Percentiles rank a stretch among this genome's conserved stretches.
phyloP scores from a whole-genome alignment of 2,329 filamentous ascomycete genomes.

The Exophiala oligosperma region DNA sequence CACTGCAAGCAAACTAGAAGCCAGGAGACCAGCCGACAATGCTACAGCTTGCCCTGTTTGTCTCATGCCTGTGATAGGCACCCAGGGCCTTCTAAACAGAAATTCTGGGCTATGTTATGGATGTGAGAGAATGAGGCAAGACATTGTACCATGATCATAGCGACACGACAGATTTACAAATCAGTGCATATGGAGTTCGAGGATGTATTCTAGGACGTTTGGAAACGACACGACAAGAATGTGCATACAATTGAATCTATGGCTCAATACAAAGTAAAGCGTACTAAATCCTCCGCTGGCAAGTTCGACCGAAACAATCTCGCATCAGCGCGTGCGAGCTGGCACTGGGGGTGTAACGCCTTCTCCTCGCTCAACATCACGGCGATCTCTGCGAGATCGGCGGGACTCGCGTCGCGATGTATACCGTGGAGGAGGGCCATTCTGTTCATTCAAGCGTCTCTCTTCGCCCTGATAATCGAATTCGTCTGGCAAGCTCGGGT shows the following conservation, averaged over 20 bases:
- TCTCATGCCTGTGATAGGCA: conserved; percentile 4
- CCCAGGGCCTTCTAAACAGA: neutral
- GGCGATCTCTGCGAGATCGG: conserved; percentile 31
- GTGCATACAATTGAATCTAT: neutral
- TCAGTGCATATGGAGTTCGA: no score
- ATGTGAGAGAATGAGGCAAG: conserved; percentile 41
- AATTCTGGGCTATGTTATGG: conserved; percentile 40
- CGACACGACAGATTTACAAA: no score
- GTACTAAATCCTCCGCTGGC: neutral
- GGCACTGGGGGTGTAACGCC: conserved; percentile 21
- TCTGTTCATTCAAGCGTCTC: conserved; percentile 26
- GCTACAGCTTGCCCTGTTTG: conserved; percentile 66
- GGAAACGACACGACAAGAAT: neutral
- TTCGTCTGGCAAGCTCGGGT: conserved; percentile 37
- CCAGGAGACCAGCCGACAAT: conserved; percentile 45
- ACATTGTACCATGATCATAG: conserved; percentile 16
- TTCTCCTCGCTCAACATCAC: conserved; percentile 27
- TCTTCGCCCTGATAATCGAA: conserved; percentile 31
- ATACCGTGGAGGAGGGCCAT: conserved; percentile 24
- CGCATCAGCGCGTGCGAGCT: conserved; percentile 24
- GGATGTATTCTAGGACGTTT: no score
- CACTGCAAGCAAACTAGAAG: conserved; percentile 77
- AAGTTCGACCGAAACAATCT: neutral
- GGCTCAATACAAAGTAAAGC: neutral
- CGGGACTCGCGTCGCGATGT: conserved; percentile 30